Base-by-base conservation (phyloP, 2,329 filamentous ascomycete genomes). In the Corynespora cassiicola region DNA sequence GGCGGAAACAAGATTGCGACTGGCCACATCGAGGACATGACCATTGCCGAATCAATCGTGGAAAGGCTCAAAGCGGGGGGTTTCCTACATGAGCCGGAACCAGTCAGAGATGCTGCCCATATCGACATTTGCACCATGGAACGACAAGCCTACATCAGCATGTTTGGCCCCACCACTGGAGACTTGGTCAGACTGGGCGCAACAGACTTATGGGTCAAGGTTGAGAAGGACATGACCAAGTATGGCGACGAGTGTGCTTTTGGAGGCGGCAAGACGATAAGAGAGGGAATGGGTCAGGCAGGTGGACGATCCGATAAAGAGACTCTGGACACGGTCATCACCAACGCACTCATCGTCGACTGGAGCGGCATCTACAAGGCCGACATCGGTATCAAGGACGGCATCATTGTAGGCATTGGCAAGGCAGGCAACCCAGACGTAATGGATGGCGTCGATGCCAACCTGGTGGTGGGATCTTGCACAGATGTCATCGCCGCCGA, bases 381-480 rank as follows among this genome's bases (percentile, higher is more conserved):
- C 5, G 92, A 97, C 66, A 95, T 97, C 63, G 92, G 92, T 18
- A 85, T 97, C 66, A 96, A 95, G 68, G 71, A 90, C 53, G 91
- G 92, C 2, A 65, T 87, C 24, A 96, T 97, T 58, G 85, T 86
- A 18, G 92, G 84, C 1, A 92, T 97, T 54, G 92, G 92, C 43
- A 96, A 97, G 71, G 90, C 92, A 11, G 92, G 92, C 14, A 97
- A 96, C 59, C 92, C 92, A n/a, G 92, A 97, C 69, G 83, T 95
- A 30, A 96, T 96, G 92, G 86, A 94, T 20, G 88, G 88, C 4
- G 89, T 97, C 6, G 77, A 86, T 42, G 76, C 82, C 0, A 78
- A 84, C 39, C 83, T 97, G 84, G 74, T 96, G 2, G 82, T 96
- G 7, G 92, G 92, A 8, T 86, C 85, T 48, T 89, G 87, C 52